Base-by-base conservation (phyloP, 345 rosid species). In the Arabis hirsuta region DNA sequence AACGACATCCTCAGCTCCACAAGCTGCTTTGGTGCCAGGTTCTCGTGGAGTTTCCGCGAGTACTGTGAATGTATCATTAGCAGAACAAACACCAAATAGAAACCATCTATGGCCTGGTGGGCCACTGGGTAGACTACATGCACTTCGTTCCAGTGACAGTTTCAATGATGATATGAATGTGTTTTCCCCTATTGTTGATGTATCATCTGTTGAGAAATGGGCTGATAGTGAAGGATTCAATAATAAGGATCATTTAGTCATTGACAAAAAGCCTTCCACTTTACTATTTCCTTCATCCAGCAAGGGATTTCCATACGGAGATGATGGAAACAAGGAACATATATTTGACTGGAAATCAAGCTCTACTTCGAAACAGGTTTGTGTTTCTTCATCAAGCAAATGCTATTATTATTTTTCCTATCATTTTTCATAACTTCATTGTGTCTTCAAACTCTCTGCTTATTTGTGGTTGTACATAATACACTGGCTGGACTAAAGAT, bases 131-230 rank as follows among this genome's bases (percentile, higher is more conserved):
- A 85, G 98, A 79, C 81, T 90, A 64, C 86, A 90, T 44, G 88
- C 96, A 65, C 88, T 90, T 45, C 90, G 88, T 73, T 70, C 87
- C 24, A 80, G 77, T 22, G 83, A 82, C 76, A 88, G 83, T 79
- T 86, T 87, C 43, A 90, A 84, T 81, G 98, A 96, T 80, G 97
- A 88, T 53, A 96, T 96, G 99, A 91, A 83, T 58, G 88, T 92
- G 5, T 96, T 96, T 81, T 96, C 99, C 56, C 99, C 99, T 52
- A 84, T 88, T 54, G 82, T 84, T 59, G 96, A 88, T 41, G 90
- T 89, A 76, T 89, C 96, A 47, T 88, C 98, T 43, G 87, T 87
- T 62, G 86, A 86, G 69, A 91, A 88, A 81, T 92, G 97, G 97
- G 81, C 83, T 75, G 86, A 81, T 73, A 73, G 74, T 19, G 92